Conservation (phyloP, 352 stramenopile species). For the Phytophthora tubulina region DNA sequence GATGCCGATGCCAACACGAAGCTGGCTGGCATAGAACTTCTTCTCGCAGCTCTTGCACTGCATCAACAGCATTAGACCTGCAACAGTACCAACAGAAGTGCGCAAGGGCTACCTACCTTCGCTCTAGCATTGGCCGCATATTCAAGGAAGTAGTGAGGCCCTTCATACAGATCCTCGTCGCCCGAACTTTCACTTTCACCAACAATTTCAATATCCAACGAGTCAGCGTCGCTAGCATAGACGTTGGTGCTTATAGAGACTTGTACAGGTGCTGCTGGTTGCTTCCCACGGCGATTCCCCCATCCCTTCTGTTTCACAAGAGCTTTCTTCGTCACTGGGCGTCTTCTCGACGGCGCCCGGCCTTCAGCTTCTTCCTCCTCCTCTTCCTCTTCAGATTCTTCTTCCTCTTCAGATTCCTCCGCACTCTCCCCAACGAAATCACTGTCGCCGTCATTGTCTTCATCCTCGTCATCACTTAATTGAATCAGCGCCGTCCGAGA, state of each 20-base stretch:
- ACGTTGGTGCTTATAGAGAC: conserved; percentile 7
- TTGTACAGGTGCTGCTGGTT: neutral
- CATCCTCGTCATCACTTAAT: conserved; percentile 33
- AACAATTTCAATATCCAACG: conserved; percentile 48
- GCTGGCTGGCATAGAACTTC: conserved; percentile 50
- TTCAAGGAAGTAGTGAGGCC: conserved; percentile 73
- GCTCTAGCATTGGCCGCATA: conserved; percentile 68
- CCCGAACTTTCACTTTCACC: conserved; percentile 37
- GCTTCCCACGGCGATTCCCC: conserved; percentile 12
- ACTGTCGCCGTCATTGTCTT: conserved; percentile 57
- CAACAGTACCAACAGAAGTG: neutral
- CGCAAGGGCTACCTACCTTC: conserved; percentile 46
- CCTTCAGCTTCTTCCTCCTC: conserved; percentile 13
- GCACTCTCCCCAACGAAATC: conserved; percentile 57
- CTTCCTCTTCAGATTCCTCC: conserved; percentile 44
- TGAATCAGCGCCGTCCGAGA: conserved; percentile 4
- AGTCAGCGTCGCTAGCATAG: conserved; percentile 45
- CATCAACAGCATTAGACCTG: conserved; percentile 18
- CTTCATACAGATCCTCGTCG: conserved; percentile 53
- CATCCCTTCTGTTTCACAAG: conserved; percentile 21
- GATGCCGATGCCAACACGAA: conserved; percentile 71
- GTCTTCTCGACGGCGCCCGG: conserved; percentile 3
- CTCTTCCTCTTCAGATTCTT: conserved; percentile 33
- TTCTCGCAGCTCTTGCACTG: conserved; percentile 86
- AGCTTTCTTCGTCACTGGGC: conserved; percentile 22